Base-by-base conservation (phyloP, 345 rosid species). In the Theobroma cacao region DNA sequence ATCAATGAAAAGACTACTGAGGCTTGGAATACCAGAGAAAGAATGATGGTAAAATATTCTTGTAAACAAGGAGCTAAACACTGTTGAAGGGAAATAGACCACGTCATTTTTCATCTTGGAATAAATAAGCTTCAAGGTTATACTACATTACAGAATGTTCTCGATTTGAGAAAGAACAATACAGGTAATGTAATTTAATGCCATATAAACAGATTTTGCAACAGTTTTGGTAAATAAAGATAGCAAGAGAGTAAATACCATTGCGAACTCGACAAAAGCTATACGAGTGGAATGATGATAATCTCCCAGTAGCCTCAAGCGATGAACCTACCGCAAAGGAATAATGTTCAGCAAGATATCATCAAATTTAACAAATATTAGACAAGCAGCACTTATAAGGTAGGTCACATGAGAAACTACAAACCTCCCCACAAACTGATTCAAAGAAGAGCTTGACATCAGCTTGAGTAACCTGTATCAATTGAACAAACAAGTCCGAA, bases 231-330 rank as follows among this genome's bases (percentile, higher is more conserved):
- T 65, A n/a, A 65, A 56, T 14, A 53, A 52, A 36, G 65, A 33
- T 38, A 11, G 87, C 77, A 83, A 80, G 58, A 36, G 70, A n/a
- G 22, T 22, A 56, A 69, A 72, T 89, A 96, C 99, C 97, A 88
- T 68, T 33, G 87, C 34, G 74, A 96, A 96, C 88, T 96, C 99
- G 65, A 96, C 97, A 86, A 96, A 96, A 76, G 98, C 98, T 78
- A 96, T 92, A 20, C 97, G 95, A 76, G 99, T 94, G 78, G 93
- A 90, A 84, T 94, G 97, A 79, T 91, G 94, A 80, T 86, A 88
- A 81, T 96, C 98, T 75, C 99, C 99, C 69, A 96, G 90, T 8
- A 92, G 91, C 95, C 99, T 92, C 88, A 96, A 82, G 79, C 98
- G 94, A 15, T 86, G 91, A 85, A 96, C 98, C 99, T 96, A 78